Evolutionary conservation across 495 filamentous ascomycete genomes (phyloP), one percentile per base, ranked within the genome.

Genomic region (Xylaria nigripes): DNA sequence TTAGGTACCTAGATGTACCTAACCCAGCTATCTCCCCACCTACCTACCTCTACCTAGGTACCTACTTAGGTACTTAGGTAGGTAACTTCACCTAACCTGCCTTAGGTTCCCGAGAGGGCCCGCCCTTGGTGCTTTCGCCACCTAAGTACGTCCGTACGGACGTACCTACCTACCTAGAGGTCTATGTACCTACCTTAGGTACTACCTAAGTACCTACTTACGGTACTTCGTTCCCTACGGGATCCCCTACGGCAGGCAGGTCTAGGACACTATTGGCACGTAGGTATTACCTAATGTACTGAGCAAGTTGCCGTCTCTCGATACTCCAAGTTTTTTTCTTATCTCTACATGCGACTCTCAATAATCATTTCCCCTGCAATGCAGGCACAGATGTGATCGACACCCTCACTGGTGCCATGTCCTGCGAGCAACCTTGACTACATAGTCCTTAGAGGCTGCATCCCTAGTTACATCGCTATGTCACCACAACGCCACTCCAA

Each of bases 401-500:
- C 34, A 16, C 6, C 15, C 21, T 52, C 24, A 22, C 29, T 36
- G 32, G 41, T 52, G 50, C 18, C 24, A 36, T 52, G 15, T 23
- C 13, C 43, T 40, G 32, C 32, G 36, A 42, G 40, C 23, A 32
- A 44, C 40, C 24, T 42, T 16, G 40, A 38, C 29, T 38, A 30
- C 30, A 32, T 13, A 23, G 22, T 10, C 1, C 24, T 5, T 34
- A 21, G 22, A 47, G 13, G 32, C 13, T 36, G 32, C 32, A 36
- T 36, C 32, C 32, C 18, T 38, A 29, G 44, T 27, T 40, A 41
- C 30, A 30, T 41, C 44, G 23, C 51, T 27, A 29, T 18, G 29
- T 48, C 12, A 43, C 51, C 32, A 5, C 16, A 57, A 57, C 55
- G 49, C 55, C 55, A 27, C 45, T n/a, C 36, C 19, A 23, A 52